Evolutionary conservation across 257 asterid species (phyloP).

Genomic region (Solanum infundibuliforme): DNA sequence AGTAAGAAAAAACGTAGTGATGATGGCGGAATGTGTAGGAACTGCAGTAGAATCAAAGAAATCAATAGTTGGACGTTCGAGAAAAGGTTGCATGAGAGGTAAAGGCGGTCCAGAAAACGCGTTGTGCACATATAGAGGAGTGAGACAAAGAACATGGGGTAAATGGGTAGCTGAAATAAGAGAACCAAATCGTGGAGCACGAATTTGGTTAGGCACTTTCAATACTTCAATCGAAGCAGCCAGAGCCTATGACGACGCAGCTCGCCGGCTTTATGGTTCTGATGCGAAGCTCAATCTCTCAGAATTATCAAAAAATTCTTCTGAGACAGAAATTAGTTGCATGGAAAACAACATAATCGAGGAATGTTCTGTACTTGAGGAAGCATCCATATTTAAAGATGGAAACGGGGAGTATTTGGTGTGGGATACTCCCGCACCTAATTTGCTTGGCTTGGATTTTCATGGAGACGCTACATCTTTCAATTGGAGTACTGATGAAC

Average conservation of each 20-base stretch:
- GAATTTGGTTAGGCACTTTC: constrained; percentile 80
- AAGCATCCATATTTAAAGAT: constrained; percentile 36
- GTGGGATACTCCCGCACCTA: constrained; percentile 49
- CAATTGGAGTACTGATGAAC: no score
- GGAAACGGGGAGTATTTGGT: constrained; percentile 13
- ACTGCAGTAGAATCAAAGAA: neutral
- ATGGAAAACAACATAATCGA: constrained; percentile 1
- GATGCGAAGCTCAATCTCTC: constrained; percentile 53
- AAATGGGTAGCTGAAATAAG: constrained; percentile 84
- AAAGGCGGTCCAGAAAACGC: constrained; percentile 84
- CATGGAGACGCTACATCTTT: no score
- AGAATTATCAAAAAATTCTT: neutral
- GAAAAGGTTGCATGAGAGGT: constrained; percentile 82
- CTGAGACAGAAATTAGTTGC: no score
- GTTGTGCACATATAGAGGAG: constrained; percentile 61
- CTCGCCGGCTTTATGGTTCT: constrained; percentile 41
- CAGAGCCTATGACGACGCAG: constrained; percentile 63
- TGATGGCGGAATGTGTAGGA: neutral
- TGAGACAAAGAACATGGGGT: constrained; percentile 82
- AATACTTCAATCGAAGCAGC: constrained; percentile 61
- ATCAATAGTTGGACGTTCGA: constrained; percentile 26
- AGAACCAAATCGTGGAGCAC: constrained; percentile 63
- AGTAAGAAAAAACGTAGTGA: neutral
- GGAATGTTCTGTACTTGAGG: constrained; percentile 28
- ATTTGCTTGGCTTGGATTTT: constrained; percentile 39